phyloP scores from a whole-genome alignment of 192 early-diverging fungal genomes.

The Lobulomyces angularis region DNA sequence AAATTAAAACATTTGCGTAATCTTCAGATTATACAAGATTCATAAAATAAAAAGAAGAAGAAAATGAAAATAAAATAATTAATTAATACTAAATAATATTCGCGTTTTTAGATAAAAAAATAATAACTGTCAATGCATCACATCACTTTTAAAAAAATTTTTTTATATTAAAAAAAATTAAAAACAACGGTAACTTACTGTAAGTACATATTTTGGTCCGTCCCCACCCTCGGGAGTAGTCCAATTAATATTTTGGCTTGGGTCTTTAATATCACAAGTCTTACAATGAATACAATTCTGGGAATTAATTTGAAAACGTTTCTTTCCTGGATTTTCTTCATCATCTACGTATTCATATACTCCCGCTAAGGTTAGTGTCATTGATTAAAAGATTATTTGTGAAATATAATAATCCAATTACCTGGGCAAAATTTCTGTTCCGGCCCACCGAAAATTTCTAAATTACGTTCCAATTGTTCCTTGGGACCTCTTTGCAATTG shows the following conservation, averaged over 20 bases:
- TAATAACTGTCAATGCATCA: too few relatives aligned
- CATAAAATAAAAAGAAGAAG: too few relatives aligned
- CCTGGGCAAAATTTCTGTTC: constrained; percentile 94
- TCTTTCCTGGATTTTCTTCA: constrained; percentile 66
- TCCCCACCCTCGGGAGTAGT: too few relatives aligned
- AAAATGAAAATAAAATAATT: too few relatives aligned
- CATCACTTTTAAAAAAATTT: too few relatives aligned
- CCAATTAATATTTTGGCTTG: constrained; percentile 98
- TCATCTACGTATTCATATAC: constrained; percentile 98
- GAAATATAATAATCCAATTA: constrained; percentile 16
- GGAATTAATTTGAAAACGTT: constrained; percentile 89
- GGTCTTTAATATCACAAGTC: constrained; percentile 99
- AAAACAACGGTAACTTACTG: too few relatives aligned
- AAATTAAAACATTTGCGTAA: too few relatives aligned
- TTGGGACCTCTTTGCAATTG: constrained; percentile 57
- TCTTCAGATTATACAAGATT: too few relatives aligned
- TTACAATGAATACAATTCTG: constrained; percentile 99
- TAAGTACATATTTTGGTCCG: too few relatives aligned
- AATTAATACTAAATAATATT: too few relatives aligned
- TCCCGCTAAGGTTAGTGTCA: constrained; percentile 41
- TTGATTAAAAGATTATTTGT: constrained; percentile 1
- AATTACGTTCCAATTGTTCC: constrained; percentile 71
- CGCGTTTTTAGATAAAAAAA: too few relatives aligned
- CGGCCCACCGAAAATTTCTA: constrained; percentile 80
- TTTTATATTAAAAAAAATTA: too few relatives aligned